Conservation (phyloP, 805 yeast species). For the Metschnikowia drakensbergensis region DNA sequence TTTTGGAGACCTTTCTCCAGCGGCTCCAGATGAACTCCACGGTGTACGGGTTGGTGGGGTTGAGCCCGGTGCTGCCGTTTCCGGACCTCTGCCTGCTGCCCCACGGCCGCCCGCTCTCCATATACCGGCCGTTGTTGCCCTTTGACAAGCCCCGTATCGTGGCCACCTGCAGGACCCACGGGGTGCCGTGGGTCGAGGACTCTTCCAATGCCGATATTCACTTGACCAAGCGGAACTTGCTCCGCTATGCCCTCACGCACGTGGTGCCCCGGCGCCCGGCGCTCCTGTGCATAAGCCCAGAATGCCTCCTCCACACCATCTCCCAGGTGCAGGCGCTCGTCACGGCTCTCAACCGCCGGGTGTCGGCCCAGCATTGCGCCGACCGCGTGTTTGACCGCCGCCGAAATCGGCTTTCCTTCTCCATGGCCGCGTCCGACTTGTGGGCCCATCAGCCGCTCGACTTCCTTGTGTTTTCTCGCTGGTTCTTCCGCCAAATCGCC, state of each 20-base stretch:
- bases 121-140: conserved; percentile 51
- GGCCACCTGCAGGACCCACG: conserved; percentile 39
- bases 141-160: conserved; percentile 43
- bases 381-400: neutral
- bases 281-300: conserved; percentile 5
- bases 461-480: conserved; percentile 24
- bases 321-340: conserved; percentile 7
- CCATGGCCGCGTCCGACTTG: neutral
- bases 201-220: conserved; percentile 51
- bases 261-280: conserved; percentile 21
- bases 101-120: conserved; percentile 11
- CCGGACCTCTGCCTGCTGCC: conserved; percentile 16
- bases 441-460: conserved; percentile 2
- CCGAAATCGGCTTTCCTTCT: neutral
- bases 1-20: conserved; percentile 62
- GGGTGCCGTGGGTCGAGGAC: conserved; percentile 67
- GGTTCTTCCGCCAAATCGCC: conserved; percentile 24
- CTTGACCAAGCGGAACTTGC: conserved; percentile 56
- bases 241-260: conserved; percentile 37
- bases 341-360: conserved; percentile 3
- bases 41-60: conserved; percentile 56
- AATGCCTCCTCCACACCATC: conserved; percentile 13
- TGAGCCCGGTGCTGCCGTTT: conserved; percentile 29
- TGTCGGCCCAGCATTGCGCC: neutral
- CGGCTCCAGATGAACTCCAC: conserved; percentile 44